These are phyloP conservation scores for Platanus orientalis DNA, from an alignment of 164 flowering plant species.

Conservation along the genomic window DNA sequence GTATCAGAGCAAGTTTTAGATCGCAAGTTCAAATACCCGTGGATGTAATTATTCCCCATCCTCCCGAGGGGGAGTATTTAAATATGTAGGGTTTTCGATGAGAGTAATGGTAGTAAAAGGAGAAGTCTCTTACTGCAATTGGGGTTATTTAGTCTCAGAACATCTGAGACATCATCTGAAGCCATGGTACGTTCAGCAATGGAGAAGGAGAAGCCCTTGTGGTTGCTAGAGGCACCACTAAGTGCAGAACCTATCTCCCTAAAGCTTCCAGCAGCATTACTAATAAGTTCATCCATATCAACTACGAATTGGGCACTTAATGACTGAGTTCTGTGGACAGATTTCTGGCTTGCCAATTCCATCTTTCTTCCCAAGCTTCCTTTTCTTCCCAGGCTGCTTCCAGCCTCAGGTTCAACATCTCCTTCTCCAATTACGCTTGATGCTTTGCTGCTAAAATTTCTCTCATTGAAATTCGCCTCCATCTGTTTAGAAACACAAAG, in stretches of 20 bases:
- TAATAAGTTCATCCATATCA: conserved; percentile 14
- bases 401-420: not conserved
- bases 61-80: too few relatives aligned
- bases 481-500: not conserved
- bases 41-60: too few relatives aligned
- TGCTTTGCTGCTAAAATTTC: not conserved
- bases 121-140: conserved; percentile 4
- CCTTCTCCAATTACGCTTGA: not conserved
- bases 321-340: conserved; percentile 8
- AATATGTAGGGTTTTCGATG: too few relatives aligned
- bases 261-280: not conserved
- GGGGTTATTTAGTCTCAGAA: not conserved
- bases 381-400: not conserved
- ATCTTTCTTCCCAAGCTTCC: conserved; percentile 2
- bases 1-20: too few relatives aligned
- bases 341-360: conserved; percentile 2
- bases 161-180: conserved; percentile 10
- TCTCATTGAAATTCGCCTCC: not conserved
- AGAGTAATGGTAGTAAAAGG: too few relatives aligned
- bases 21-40: too few relatives aligned
- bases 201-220: not conserved
- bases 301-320: conserved; percentile 11
- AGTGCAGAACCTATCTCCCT: conserved; percentile 4
- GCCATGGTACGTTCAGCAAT: conserved; percentile 4
- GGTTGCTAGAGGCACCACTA: conserved; percentile 4